Evolutionary conservation across 2,329 filamentous ascomycete species (phyloP).

Genomic region (Fusarium nelsonii): DNA sequence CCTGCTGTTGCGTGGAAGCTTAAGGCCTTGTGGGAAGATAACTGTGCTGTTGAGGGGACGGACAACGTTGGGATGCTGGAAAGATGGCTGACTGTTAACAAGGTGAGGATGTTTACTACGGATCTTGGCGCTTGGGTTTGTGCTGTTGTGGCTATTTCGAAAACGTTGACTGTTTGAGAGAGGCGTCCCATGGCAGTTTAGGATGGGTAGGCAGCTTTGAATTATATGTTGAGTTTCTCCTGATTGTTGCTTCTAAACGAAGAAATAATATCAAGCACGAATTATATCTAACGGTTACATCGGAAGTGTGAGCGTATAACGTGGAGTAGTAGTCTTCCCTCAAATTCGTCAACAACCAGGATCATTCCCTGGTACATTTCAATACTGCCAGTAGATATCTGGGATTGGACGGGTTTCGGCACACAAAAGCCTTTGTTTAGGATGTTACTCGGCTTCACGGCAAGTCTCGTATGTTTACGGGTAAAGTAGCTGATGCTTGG

Average conservation of each 20-base stretch:
- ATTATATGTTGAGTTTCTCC: background rate
- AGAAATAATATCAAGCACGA: background rate
- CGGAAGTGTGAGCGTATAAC: background rate
- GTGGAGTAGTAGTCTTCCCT: too few relatives aligned
- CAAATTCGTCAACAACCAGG: background rate
- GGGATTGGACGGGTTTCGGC: constrained; percentile 4
- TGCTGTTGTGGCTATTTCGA: constrained; percentile 49
- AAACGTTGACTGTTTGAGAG: constrained; percentile 37
- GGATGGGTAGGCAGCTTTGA: background rate
- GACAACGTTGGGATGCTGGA: constrained; percentile 49
- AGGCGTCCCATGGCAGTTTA: background rate
- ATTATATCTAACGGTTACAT: background rate
- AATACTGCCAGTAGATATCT: background rate
- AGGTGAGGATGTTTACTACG: constrained; percentile 50
- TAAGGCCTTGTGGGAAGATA: constrained; percentile 48
- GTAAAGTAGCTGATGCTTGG: background rate
- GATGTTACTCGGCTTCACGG: constrained; percentile 22
- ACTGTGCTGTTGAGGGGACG: constrained; percentile 34
- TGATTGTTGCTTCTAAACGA: too few relatives aligned
- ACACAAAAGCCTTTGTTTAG: background rate
- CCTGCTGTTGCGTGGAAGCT: constrained; percentile 52
- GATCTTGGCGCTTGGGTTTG: constrained; percentile 54
- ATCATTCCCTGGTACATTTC: background rate
- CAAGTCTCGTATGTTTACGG: constrained; percentile 12
- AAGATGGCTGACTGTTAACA: constrained; percentile 51